Base-by-base conservation (phyloP, 1,139 yeast genomes). In the Protomyces arabidopsidicola region DNA sequence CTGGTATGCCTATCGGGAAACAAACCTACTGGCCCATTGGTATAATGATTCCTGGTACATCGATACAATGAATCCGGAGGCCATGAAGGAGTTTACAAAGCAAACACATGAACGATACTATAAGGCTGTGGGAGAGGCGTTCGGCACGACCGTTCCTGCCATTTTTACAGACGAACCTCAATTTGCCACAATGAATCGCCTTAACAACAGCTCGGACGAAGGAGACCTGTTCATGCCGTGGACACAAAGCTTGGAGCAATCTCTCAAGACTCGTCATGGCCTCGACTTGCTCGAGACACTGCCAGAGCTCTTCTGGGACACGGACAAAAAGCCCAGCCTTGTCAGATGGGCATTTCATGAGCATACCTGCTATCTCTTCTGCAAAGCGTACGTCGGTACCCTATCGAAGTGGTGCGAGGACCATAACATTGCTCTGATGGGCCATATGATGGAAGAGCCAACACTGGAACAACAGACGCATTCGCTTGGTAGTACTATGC, bases 401-500 rank as follows among this genome's bases (percentile, higher is more conserved):
- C 52, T 58, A 14, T 51, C 62, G 3, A 50, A 34, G 20, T 58
- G 62, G 62, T 58, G 62, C 18, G 62, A 58, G 35, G 31, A 53
- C 14, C 62, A 58, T 22, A 14, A 18, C 5, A 16, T 58, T 9
- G 62, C 45, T 27, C 51, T 51, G 62, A 58, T 58, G 62, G 62
- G 62, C 10, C 62, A 58, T 24, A 58, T 58, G 62, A 58, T 58
- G 62, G 62, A 58, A 51, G 62, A 58, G 27, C 62, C 62, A 6
- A 58, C 62, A 9, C 35, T 58, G 31, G 34, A 51, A 27, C 56
- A 51, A 45, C 62, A 58, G 36, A 58, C 62, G 31, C 62, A 58
- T 16, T 51, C 52, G n/a, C 52, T 58, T 2, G 62, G 62, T 8
- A 55, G 53, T 16, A 55, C 62, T 2, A 58, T 58, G 62, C 34